phyloP scores from a whole-genome alignment of 768 basidiomycete genomes.

The Strobilomyces dryophilus region DNA sequence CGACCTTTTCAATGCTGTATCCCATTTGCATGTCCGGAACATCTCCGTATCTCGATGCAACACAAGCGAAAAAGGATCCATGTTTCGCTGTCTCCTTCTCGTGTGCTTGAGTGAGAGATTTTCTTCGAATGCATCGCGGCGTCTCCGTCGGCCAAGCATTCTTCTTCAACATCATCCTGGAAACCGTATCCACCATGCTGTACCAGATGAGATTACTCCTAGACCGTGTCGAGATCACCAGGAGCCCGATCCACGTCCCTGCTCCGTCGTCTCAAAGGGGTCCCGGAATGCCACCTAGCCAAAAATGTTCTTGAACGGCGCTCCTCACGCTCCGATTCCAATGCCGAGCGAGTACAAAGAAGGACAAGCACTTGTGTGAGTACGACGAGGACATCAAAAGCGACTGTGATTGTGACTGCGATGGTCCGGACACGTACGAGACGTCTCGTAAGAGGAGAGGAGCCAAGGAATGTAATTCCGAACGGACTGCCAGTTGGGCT shows the following conservation, averaged over 20 bases:
- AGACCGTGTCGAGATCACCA: neutral
- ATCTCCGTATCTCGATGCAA: slow-evolving; percentile 21
- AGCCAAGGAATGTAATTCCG: slow-evolving; percentile 9
- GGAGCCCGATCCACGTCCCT: neutral
- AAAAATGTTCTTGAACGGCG: slow-evolving; percentile 20
- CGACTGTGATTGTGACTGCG: slow-evolving; percentile 15
- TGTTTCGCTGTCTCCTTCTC: slow-evolving; percentile 31
- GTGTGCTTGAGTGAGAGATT: neutral
- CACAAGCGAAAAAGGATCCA: slow-evolving; percentile 16
- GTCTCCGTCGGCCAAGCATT: neutral
- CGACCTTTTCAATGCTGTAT: slow-evolving; percentile 28
- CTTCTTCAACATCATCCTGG: neutral
- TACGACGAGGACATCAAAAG: slow-evolving; percentile 13
- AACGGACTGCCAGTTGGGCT: slow-evolving; percentile 7
- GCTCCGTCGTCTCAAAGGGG: slow-evolving; percentile 8
- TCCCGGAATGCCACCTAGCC: slow-evolving; percentile 11
- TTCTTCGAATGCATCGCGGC: neutral
- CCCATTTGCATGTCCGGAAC: slow-evolving; percentile 7
- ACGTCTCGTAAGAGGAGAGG: slow-evolving; percentile 3
- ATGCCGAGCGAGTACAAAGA: slow-evolving; percentile 21
- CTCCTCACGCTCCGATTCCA: slow-evolving; percentile 23
- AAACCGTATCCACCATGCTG: neutral
- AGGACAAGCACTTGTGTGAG: slow-evolving; percentile 14
- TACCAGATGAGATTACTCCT: neutral
- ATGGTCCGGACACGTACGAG: slow-evolving; percentile 21